phyloP scores from a whole-genome alignment of 768 basidiomycete genomes.

The Inosperma sp. region DNA sequence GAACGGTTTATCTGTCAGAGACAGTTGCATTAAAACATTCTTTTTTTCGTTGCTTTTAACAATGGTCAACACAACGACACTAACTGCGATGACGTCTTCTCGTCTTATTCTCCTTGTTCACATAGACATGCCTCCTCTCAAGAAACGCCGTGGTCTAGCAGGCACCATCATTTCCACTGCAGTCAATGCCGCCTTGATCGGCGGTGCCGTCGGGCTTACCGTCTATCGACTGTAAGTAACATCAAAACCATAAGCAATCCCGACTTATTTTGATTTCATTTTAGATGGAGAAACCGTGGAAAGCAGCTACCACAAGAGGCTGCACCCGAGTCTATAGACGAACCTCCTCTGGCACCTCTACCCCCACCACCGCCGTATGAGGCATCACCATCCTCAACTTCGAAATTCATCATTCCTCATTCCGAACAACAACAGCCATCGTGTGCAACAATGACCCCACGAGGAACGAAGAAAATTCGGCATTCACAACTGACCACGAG shows the following conservation, averaged over 20 bases:
- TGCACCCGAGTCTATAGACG: conserved; percentile 30
- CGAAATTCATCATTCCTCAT: background rate
- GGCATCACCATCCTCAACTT: background rate
- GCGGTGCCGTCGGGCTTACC: conserved; percentile 81
- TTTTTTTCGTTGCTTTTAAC: background rate
- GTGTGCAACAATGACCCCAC: too few relatives aligned
- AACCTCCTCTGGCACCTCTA: conserved; percentile 10
- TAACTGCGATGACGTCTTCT: conserved; percentile 1
- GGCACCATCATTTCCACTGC: conserved; percentile 82
- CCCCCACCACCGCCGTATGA: conserved; percentile 1
- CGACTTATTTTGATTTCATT: background rate
- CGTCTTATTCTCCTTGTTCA: conserved; percentile 22
- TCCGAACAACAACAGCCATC: too few relatives aligned
- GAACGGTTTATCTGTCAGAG: background rate
- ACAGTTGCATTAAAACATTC: too few relatives aligned
- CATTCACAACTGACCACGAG: background rate
- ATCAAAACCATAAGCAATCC: background rate
- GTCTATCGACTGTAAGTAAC: conserved; percentile 74
- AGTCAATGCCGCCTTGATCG: conserved; percentile 79
- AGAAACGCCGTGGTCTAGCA: conserved; percentile 76
- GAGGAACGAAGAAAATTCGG: background rate
- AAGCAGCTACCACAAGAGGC: conserved; percentile 31
- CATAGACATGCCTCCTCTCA: conserved; percentile 71
- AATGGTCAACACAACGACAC: conserved; percentile 4
- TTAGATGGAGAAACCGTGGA: conserved; percentile 76